Conservation (phyloP, 1,284 basidiomycete species). For the Naganishia sp. region DNA sequence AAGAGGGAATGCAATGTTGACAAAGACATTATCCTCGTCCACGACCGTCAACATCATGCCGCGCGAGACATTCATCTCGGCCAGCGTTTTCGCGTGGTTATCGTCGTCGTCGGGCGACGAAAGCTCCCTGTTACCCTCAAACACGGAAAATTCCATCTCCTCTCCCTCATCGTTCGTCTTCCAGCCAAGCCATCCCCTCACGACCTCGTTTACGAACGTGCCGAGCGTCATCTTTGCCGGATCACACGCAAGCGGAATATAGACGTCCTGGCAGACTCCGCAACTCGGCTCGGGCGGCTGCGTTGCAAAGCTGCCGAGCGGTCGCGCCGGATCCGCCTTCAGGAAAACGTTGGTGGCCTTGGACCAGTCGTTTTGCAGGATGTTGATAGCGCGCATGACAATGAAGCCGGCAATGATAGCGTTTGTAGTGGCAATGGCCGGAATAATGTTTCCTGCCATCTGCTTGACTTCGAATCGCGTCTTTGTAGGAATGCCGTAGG, state of each 20-base stretch:
- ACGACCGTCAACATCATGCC: constrained; percentile 78
- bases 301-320: constrained; percentile 67
- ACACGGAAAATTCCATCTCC: constrained; percentile 71
- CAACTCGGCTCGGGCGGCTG: constrained; percentile 72
- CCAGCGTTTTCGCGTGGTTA: constrained; percentile 48
- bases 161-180: constrained; percentile 60
- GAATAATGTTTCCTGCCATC: constrained; percentile 99
- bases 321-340: constrained; percentile 71
- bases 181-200: constrained; percentile 52
- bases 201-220: constrained; percentile 68
- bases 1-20: constrained; percentile 72
- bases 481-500: constrained; percentile 85
- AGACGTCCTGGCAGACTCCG: constrained; percentile 83
- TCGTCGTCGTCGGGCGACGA: constrained; percentile 53
- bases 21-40: constrained; percentile 67
- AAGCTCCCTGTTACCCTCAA: constrained; percentile 68
- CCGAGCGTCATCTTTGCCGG: constrained; percentile 66
- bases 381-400: constrained; percentile 84
- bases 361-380: constrained; percentile 62
- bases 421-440: constrained; percentile 98
- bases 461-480: constrained; percentile 98
- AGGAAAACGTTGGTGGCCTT: constrained; percentile 66
- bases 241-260: constrained; percentile 72
- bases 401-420: constrained; percentile 94
- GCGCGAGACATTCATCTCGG: constrained; percentile 46